phyloP scores from a whole-genome alignment of 345 rosid species.

The Dovyalis caffra region DNA sequence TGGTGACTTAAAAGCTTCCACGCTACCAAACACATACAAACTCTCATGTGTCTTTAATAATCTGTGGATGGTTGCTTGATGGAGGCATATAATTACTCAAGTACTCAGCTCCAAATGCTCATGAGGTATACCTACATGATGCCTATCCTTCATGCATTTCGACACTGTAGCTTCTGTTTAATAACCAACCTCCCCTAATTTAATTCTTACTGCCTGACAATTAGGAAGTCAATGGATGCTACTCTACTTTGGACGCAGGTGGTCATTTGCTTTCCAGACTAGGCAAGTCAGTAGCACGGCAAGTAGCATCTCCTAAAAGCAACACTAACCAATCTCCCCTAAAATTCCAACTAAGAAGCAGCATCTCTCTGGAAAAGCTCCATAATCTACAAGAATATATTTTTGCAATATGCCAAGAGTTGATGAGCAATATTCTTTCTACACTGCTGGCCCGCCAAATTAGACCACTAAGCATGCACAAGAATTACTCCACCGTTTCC shows the following conservation, averaged over 20 bases:
- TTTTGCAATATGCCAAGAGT: not conserved
- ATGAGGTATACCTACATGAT: not conserved
- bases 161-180: not conserved
- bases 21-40: no score
- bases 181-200: not conserved
- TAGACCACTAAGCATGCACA: not conserved
- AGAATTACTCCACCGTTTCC: not conserved
- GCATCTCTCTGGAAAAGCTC: not conserved
- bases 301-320: not conserved
- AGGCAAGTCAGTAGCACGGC: not conserved
- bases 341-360: not conserved
- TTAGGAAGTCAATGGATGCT: not conserved
- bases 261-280: no score
- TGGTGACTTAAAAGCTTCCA: no score
- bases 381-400: not conserved
- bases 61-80: no score
- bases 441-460: not conserved
- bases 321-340: not conserved
- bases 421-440: not conserved
- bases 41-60: no score
- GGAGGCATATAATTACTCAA: no score
- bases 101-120: no score
- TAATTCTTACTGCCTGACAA: not conserved
- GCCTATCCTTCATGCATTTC: no score
- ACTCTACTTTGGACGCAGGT: not conserved